Evolutionary conservation across 164 flowering plant genomes (phyloP), one percentile per base, ranked within the genome.

Genomic region (Berberis thunbergii): DNA sequence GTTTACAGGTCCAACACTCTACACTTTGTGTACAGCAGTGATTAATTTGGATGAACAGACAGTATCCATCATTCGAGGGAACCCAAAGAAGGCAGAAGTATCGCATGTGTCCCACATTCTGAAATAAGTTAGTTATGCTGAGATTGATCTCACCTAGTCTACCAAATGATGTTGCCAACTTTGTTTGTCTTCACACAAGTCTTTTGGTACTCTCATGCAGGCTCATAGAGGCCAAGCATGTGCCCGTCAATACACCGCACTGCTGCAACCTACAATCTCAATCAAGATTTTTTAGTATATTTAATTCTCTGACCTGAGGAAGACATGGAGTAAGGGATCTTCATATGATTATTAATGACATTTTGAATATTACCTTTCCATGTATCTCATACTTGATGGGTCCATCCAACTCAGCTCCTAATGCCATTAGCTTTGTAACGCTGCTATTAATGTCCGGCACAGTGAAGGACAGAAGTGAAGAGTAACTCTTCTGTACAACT

Each of bases 201-300:
- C 56, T 52, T 11, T 12, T 48, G 64, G 41, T 13, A 50, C 26
- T 61, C 26, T 70, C 72, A 70, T 39, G 54, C 57, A 52, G 96
- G 96, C 73, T 92, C 96, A 63, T 87, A 77, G 44, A 92, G 89
- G 64, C 97, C 98, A 67, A 92, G 57, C 72, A 92, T 73, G 65
- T 92, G 98, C 53, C 98, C 96, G 70, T 89, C 96, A 40, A 83
- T 49, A 70, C 96, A 84, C 46, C 86, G 71, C 84, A 88, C 54
- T 4, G 98, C 89, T 45, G 96, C 98, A 70, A 89, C 86, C 98
- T 87, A 79, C 67, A 63, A 59, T 8, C 68, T 26, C 67, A 63
- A 45, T 43, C 44, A 13, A 39, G 40, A 26, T 12, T 40, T 11
- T 11, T 11, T 12, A 43, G 7, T 26, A 4, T 11, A n/a, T 41